Percentiles rank a stretch among this genome's conserved stretches.
Evolutionary conservation across 2,329 filamentous ascomycete species (phyloP).

Genomic region (Cordyceps cateniannulata): DNA sequence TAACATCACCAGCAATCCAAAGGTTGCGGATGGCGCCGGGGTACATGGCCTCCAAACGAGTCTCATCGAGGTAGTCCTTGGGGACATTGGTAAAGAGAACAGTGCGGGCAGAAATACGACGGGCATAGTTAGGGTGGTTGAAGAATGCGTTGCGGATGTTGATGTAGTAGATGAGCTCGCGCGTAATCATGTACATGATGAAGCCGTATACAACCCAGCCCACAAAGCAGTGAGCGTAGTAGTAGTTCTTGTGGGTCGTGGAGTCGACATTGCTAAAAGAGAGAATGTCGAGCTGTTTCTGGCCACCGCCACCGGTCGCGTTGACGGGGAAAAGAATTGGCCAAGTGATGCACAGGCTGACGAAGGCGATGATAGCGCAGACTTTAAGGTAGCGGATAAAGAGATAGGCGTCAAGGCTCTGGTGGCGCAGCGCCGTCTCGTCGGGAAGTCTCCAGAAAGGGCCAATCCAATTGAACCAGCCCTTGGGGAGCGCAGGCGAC

Average conservation of each 20-base stretch:
- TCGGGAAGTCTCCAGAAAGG: constrained; percentile 61
- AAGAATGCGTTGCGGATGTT: constrained; percentile 90
- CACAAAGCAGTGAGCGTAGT: constrained; percentile 75
- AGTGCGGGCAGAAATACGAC: constrained; percentile 81
- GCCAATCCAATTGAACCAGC: constrained; percentile 55
- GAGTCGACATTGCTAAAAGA: constrained; percentile 37
- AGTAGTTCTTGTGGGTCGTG: constrained; percentile 52
- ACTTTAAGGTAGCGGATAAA: constrained; percentile 14
- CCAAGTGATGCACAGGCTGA: constrained; percentile 73
- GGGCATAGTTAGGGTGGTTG: constrained; percentile 75
- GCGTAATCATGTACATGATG: constrained; percentile 80
- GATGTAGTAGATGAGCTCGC: constrained; percentile 89
- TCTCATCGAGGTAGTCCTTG: constrained; percentile 65
- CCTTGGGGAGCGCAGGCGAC: constrained; percentile 47
- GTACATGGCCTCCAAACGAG: constrained; percentile 69
- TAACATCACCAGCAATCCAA: constrained; percentile 74
- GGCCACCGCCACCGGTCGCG: constrained; percentile 64
- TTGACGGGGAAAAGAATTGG: constrained; percentile 81
- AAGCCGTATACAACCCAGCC: constrained; percentile 83
- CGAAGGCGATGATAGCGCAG: constrained; percentile 9
- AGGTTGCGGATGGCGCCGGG: constrained; percentile 72
- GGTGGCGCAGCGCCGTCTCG: constrained; percentile 75
- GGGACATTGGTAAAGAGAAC: constrained; percentile 87
- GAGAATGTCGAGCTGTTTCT: constrained; percentile 53
- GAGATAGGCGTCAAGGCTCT: constrained; percentile 82